Evolutionary conservation across 2,329 filamentous ascomycete species (phyloP), one percentile per base, ranked within the genome.

Genomic region (Dactylella cylindrospora): DNA sequence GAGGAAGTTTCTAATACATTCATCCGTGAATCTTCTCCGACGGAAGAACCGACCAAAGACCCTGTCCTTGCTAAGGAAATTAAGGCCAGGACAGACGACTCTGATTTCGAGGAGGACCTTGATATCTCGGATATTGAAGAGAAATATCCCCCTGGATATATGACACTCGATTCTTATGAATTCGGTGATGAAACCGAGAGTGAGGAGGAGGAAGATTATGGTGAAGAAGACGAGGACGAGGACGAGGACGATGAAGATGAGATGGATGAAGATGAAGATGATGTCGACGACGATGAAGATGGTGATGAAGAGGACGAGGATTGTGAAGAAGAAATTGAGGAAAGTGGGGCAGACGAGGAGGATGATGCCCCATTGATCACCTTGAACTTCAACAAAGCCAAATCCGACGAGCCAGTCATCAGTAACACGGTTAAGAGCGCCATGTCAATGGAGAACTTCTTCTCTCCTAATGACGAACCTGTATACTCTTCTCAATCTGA

Each of bases 381-480:
- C 3, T 38, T 49, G 5, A 39, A 49, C 3, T 36, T 25, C 5
- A 10, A 26, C 8, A n/a, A n/a, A n/a, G n/a, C n/a, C n/a, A n/a
- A n/a, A n/a, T n/a, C n/a, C n/a, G 25, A 50, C 26, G 35, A 29
- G 7, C 25, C 38, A 9, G 33, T 36, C 15, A 44, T 39, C 25
- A 31, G 49, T 19, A 54, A 53, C 17, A 32, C 57, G 0, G 57
- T 62, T 20, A 62, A 62, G 43, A 62, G 39, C 15, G 57, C 57
- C 12, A 62, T 62, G 57, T 62, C 57, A 10, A 62, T 62, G 57
- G 57, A 62, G 12, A 62, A 62, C 23, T 62, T 62, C 32, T 62
- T 62, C 49, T 62, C 57, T 13, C 57, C 57, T 22, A 62, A 62
- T 19, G 50, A 54, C 4, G 57, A 62, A 15, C 13, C 33, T 8